Conservation (phyloP, 306 rosid genomes). For the Vicia villosa region DNA sequence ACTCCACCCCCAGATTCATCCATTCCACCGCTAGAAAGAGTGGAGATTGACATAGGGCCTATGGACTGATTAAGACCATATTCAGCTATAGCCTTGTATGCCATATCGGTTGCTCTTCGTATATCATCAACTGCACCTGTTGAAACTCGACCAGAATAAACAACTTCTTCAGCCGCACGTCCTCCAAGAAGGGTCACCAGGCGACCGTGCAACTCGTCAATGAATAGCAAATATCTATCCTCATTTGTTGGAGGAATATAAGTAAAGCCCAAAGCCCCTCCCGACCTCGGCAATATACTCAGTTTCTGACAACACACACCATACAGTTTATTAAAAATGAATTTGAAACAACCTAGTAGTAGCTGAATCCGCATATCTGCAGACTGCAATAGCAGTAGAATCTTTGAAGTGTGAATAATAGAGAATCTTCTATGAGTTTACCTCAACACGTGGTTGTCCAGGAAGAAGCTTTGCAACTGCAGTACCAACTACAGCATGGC, state of each 20-base stretch:
- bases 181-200: conserved; percentile 97
- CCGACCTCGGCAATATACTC: conserved; percentile 95
- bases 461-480: conserved; percentile 92
- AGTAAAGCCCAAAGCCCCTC: conserved; percentile 96
- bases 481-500: conserved; percentile 97
- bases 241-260: conserved; percentile 87
- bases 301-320: conserved; percentile 63
- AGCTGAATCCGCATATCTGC: conserved; percentile 25
- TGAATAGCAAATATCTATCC: conserved; percentile 91
- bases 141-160: conserved; percentile 90
- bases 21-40: conserved; percentile 79
- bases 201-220: conserved; percentile 94
- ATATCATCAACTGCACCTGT: conserved; percentile 97
- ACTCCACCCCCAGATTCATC: conserved; percentile 80
- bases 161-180: conserved; percentile 96
- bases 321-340: conserved; percentile 2
- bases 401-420: conserved; percentile 22
- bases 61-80: conserved; percentile 92
- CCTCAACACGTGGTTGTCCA: conserved; percentile 98
- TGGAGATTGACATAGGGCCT: conserved; percentile 87
- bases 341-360: conserved; percentile 15
- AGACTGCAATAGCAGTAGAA: conserved; percentile 20
- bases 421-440: conserved; percentile 39
- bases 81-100: conserved; percentile 97
- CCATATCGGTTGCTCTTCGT: conserved; percentile 94